Base-by-base conservation (phyloP, 768 basidiomycete genomes). In the Trametes villosa region DNA sequence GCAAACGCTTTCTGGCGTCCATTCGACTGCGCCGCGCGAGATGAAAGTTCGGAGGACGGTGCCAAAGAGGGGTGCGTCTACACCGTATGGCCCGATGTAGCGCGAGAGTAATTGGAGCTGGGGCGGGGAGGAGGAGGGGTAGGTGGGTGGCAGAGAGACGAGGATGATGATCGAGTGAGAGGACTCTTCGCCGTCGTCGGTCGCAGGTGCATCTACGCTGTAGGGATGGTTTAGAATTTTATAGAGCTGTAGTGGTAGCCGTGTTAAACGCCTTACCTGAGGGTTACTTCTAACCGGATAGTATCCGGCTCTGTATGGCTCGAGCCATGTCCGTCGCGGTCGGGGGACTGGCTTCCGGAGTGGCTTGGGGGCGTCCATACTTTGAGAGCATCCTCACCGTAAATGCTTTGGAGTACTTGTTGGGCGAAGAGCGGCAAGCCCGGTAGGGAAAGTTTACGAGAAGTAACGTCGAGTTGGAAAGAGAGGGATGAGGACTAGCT, bases 91-190 rank as follows among this genome's bases (percentile, higher is more conserved):
- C 2, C 92, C 92, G 47, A 96, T 75, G 73, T 95, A 96, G 24
- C 86, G 86, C 3, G 92, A 94, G 27, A 94, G 82, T 0, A 94
- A 84, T 68, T 94, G 94, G 0, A 95, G 79, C 67, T 93, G 91
- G 1, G 94, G 93, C 2, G 92, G 84, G 0, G 85, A 80, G 2
- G 79, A 74, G 1, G 80, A 70, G 0, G 94, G 94, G 70, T 96
- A 96, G 29, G 70, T 73, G 30, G 70, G 69, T 18, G 78, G 77
- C 9, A 82, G 70, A 15, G 82, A 78, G 22, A 82, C 77, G 22
- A 82, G 73, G 20, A 82, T 59, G 31, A 72, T 73, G 46, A 65
- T 45, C 18, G 52, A 53, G 22, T 62, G 55, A 11, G 45, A 33
- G 27, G 38, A 12, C 7, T 50, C 55, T 27, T 38, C 56, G 31